Base-by-base conservation (phyloP, 768 basidiomycete genomes). In the Suillus brevipes region DNA sequence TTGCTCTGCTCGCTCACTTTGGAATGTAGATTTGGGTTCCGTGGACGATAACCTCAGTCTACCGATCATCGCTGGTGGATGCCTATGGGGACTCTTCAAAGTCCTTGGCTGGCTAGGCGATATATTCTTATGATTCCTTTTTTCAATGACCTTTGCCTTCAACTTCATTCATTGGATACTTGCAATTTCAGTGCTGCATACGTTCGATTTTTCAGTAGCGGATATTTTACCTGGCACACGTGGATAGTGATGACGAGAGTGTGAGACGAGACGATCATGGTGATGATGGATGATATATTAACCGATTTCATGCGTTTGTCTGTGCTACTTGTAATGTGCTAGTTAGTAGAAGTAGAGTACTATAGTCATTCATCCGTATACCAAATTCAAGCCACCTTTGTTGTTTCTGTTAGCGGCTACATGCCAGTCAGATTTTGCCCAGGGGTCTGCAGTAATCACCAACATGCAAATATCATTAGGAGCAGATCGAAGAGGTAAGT, bases 21-120 rank as follows among this genome's bases (percentile, higher is more conserved):
- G 36, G 31, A 36, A 28, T 42, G 36, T 73, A 97, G 94, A 96
- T 75, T 81, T 97, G 3, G 94, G 94, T 20, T 85, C 84, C 0
- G 73, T 94, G 45, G 95, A 97, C 71, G 95, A 97, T 73, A 97
- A 97, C 74, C 75, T 97, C 31, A 96, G 93, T 9, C 78, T 97
- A 31, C 95, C 95, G 5, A 88, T 97, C 72, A 86, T 96, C 63
- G 89, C 93, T 7, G 95, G 95, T 3, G 91, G 87, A 2, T 82
- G 85, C 68, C 74, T 89, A 37, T 89, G 86, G 86, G 81, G 80
- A 4, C 80, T 85, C 28, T 82, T 83, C 77, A 82, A 79, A 67
- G 65, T 78, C 20, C 70, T 82, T 4, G 78, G 77, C 45, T 80
- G 73, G 71, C 66, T 84, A 3, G 75, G 68, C 37, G 18, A 61